These are phyloP conservation scores for Aureobasidium sp. DNA, from an alignment of 2,329 filamentous ascomycete species.

Conservation along the genomic window DNA sequence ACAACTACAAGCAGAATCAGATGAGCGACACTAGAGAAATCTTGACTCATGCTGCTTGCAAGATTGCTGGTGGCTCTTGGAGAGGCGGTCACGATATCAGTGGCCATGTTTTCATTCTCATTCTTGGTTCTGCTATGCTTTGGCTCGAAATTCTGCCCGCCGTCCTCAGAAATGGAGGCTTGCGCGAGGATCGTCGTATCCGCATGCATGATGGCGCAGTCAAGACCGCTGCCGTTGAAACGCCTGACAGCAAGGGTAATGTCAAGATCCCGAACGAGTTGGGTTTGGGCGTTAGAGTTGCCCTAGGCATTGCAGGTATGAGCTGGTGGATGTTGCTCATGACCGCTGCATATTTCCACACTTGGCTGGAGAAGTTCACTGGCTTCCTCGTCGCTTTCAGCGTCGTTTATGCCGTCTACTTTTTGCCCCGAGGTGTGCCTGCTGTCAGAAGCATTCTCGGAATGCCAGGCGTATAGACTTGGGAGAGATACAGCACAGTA, in stretches of 20 bases:
- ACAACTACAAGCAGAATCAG: constrained; percentile 34
- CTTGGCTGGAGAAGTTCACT: constrained; percentile 85
- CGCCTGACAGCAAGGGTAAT: constrained; percentile 38
- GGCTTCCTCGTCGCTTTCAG: constrained; percentile 42
- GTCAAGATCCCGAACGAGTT: constrained; percentile 29
- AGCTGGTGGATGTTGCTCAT: constrained; percentile 96
- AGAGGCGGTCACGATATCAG: constrained; percentile 93
- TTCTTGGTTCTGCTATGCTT: constrained; percentile 74
- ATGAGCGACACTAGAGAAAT: constrained; percentile 45
- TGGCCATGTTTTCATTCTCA: constrained; percentile 88
- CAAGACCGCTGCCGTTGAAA: constrained; percentile 35
- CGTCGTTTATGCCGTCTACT: constrained; percentile 42
- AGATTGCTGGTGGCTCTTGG: constrained; percentile 75
- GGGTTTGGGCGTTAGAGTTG: constrained; percentile 47
- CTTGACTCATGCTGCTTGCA: constrained; percentile 73
- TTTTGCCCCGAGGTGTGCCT: constrained; percentile 40
- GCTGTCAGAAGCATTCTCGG: constrained; percentile 37
- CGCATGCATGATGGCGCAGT: constrained; percentile 60
- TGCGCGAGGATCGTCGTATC: constrained; percentile 58
- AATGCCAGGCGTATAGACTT: constrained; percentile 35
- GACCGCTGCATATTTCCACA: constrained; percentile 98
- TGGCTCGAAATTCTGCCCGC: constrained; percentile 68
- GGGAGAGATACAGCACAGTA: neutral
- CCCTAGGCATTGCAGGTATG: constrained; percentile 56
- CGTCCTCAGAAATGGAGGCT: constrained; percentile 43